Evolutionary conservation across 768 basidiomycete species (phyloP).

Genomic region (Kwoniella shandongensis): DNA sequence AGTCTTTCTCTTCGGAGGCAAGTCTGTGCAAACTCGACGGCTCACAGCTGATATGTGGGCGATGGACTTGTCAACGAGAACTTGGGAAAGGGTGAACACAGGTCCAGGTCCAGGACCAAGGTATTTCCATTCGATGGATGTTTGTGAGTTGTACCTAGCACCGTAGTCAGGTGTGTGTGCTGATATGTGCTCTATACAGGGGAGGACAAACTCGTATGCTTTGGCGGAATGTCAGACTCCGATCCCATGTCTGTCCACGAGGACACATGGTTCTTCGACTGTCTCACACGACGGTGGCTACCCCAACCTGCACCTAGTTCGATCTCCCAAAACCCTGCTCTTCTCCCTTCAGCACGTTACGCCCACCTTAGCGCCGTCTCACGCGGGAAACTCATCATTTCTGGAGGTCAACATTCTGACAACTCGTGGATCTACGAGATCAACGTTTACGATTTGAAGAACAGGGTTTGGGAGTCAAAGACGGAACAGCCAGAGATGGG

Average conservation of each 20-base stretch:
- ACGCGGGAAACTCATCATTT: constrained; percentile 78
- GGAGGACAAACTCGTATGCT: constrained; percentile 86
- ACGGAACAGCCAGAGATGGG: constrained; percentile 67
- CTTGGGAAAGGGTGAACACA: constrained; percentile 74
- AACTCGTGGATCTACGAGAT: constrained; percentile 80
- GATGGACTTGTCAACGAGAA: constrained; percentile 77
- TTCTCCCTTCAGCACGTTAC: constrained; percentile 80
- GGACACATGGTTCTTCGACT: constrained; percentile 87
- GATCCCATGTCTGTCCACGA: constrained; percentile 77
- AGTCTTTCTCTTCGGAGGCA: constrained; percentile 63
- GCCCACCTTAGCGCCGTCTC: constrained; percentile 90
- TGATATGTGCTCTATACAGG: constrained; percentile 50
- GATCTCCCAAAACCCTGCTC: constrained; percentile 56
- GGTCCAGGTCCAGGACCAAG: constrained; percentile 64
- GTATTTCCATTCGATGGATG: constrained; percentile 92
- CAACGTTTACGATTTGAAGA: constrained; percentile 77
- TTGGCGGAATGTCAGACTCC: constrained; percentile 88
- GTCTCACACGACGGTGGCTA: constrained; percentile 70
- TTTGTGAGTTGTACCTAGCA: constrained; percentile 55
- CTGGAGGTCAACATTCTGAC: constrained; percentile 91
- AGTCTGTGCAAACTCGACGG: constrained; percentile 76
- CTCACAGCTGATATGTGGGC: constrained; percentile 90
- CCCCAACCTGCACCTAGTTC: constrained; percentile 56
- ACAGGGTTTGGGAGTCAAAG: constrained; percentile 66
- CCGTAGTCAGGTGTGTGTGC: not conserved